Evolutionary conservation across 208 protist genomes (phyloP), one percentile per base, ranked within the genome.

Genomic region (Histomonas meleagridis): DNA sequence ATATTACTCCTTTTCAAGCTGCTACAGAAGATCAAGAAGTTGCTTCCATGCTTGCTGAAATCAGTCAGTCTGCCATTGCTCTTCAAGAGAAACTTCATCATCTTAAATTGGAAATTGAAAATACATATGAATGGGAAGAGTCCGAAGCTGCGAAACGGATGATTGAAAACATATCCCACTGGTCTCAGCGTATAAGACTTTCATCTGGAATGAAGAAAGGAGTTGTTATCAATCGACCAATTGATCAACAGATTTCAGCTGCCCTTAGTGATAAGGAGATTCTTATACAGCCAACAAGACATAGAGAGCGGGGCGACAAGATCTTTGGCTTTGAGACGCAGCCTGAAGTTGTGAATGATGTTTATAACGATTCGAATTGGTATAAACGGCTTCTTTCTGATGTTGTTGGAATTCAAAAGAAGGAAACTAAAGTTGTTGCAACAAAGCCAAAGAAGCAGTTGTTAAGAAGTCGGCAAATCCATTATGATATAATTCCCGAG

Each of bases 211-310:
- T 55, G 14, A 12, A 46, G 14, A 32, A n/a, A 40, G 76, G 76
- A 10, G 38, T 26, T 32, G 76, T 86, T 55, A 86, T 86, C 55
- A 86, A 86, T 35, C 51, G 76, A 86, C 76, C 76, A 55, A 86
- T 86, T n/a, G 76, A 86, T 38, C 76, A 86, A 38, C 76, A 86
- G 46, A 86, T 86, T 55, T 26, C 23, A 51, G 18, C 40, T 38
- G 40, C 76, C 38, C 46, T 86, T 38, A 12, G 32, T 4, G 32
- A 86, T 35, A 32, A 51, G 18, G 76, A 86, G 26, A 32, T n/a
- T 32, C 46, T 86, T 32, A 40, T 48, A 38, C 76, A 86, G 16
- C 76, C 76, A 55, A 38, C 46, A 16, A 23, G 76, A 9, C 60
- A 65, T 65, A 51, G 76, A 38, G 46, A 51, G 26, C 43, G 16